Conservation (phyloP, 1,284 basidiomycete species). For the Naganishia liquefaciens region DNA sequence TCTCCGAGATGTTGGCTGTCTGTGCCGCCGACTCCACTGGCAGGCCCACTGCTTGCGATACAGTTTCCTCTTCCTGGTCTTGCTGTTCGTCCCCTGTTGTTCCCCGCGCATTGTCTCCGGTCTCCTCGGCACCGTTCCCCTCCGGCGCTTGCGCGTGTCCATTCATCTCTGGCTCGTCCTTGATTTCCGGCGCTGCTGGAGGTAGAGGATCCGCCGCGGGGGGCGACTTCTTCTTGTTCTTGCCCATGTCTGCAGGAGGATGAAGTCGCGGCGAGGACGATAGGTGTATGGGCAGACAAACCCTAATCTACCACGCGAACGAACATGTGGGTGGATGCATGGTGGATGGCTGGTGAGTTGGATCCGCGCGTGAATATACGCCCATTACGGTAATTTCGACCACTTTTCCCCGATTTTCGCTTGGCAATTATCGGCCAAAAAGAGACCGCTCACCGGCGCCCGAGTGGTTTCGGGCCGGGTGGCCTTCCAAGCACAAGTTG, state of each 20-base stretch:
- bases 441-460: not conserved
- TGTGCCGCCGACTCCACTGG: not conserved
- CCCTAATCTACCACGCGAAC: too few relatives aligned
- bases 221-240: conserved; percentile 27
- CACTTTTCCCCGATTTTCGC: not conserved
- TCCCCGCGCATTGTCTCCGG: not conserved
- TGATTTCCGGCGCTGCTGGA: not conserved
- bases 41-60: not conserved
- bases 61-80: not conserved
- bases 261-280: too few relatives aligned
- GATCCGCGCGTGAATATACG: too few relatives aligned
- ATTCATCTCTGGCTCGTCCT: not conserved
- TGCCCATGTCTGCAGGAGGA: conserved; percentile 14
- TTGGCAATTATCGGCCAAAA: not conserved
- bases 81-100: not conserved
- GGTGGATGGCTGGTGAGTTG: not conserved
- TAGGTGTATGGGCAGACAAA: too few relatives aligned
- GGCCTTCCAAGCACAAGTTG: not conserved
- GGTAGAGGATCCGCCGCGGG: not conserved
- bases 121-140: not conserved
- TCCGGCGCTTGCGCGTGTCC: not conserved
- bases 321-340: not conserved
- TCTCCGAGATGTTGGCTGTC: not conserved
- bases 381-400: too few relatives aligned
- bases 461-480: not conserved